Base-by-base conservation (phyloP, 768 basidiomycete species). In the Boletus tomentosulus region DNA sequence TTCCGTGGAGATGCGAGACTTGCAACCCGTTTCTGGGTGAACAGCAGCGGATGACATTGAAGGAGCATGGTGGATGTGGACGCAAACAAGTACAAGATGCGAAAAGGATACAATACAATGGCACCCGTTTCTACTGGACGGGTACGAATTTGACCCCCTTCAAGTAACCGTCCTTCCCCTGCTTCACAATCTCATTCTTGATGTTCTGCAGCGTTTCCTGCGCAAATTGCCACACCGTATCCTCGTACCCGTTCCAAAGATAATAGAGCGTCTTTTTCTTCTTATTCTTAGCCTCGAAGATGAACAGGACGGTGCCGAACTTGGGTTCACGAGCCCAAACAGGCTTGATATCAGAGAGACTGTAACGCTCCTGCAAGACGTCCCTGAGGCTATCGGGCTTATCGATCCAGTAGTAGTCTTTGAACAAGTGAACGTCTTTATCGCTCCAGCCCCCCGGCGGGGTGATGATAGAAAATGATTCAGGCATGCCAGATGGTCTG, bases 361-460 rank as follows among this genome's bases (percentile, higher is more conserved):
- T 6, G n/a, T n/a, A 39, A 19, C 8, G 19, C n/a, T 19, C n/a
- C 6, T 39, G n/a, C 1, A 39, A 10, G 13, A 19, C 8, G n/a
- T 16, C 16, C 38, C 19, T 16, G 38, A 39, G 38, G 19, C 19
- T 19, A 19, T 19, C 38, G 5, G 16, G n/a, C 19, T 19, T 16
- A 33, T 53, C 55, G 35, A 37, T 19, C 39, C 45, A 47, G 45
- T 39, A 39, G 30, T 42, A 41, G 34, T 22, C 16, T 34, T 3
- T 46, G 38, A 16, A 2, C 31, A 54, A 33, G 38, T 34, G 8
- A 3, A n/a, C 19, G n/a, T 46, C 44, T 19, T 52, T 10, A 15
- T 46, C 13, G 5, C 44, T 41, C 52, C 54, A 55, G 12, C 53
- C 41, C 13, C 15, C 13, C 30, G 42, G 55, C 37, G 45, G 41